Evolutionary conservation across 495 filamentous ascomycete genomes (phyloP).

Genomic region (Filosporella fistucella): DNA sequence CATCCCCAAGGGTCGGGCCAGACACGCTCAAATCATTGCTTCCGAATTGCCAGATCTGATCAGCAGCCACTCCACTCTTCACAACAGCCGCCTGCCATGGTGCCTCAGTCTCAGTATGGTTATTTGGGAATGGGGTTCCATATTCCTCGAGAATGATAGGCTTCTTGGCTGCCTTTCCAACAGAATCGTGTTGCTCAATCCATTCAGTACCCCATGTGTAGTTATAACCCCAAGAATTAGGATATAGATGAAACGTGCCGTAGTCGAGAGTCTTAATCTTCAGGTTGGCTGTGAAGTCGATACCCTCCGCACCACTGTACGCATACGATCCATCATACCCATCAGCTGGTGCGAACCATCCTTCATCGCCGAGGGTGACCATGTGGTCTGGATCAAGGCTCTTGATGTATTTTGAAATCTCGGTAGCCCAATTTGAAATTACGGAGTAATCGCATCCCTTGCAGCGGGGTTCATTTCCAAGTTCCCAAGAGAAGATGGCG

Average conservation of each 20-base stretch:
- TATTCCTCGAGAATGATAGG: conserved; percentile 23
- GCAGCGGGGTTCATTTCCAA: conserved; percentile 59
- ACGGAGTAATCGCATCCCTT: conserved; percentile 43
- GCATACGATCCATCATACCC: conserved; percentile 38
- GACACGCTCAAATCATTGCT: conserved; percentile 14
- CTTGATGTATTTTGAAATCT: conserved; percentile 53
- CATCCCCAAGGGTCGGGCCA: conserved; percentile 13
- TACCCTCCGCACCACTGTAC: conserved; percentile 42
- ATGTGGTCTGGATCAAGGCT: conserved; percentile 50
- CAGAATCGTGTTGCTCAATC: conserved; percentile 20
- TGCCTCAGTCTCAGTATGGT: conserved; percentile 14
- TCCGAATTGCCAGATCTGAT: conserved; percentile 31
- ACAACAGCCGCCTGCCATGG: conserved; percentile 25
- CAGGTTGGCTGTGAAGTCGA: conserved; percentile 45
- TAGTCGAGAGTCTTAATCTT: conserved; percentile 45
- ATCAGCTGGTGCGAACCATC: conserved; percentile 27
- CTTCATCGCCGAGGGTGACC: conserved; percentile 51
- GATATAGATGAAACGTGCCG: conserved; percentile 49
- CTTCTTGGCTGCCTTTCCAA: conserved; percentile 11
- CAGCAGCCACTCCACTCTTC: conserved; percentile 22
- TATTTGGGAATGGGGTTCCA: conserved; percentile 15
- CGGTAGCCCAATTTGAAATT: conserved; percentile 49
- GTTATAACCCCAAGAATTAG: conserved; percentile 23
- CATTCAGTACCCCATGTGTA: conserved; percentile 21
- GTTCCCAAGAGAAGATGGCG: conserved; percentile 58